phyloP scores from a whole-genome alignment of 805 yeast genomes.

The Yamadazyma tumulicola region DNA sequence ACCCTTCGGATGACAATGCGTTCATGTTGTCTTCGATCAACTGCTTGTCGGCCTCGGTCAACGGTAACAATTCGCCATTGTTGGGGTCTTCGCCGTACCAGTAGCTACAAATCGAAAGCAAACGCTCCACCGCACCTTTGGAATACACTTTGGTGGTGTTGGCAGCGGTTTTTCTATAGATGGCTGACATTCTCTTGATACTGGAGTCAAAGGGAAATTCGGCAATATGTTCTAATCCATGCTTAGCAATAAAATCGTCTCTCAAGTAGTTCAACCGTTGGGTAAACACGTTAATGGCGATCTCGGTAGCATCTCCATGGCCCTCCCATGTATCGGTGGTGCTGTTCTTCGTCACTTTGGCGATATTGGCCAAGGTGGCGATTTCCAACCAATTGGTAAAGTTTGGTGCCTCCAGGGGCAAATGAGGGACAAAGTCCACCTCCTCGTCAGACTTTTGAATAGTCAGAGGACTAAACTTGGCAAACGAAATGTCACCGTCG shows the following conservation, averaged over 20 bases:
- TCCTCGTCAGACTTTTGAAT: conserved; percentile 35
- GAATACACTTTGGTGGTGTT: conserved; percentile 14
- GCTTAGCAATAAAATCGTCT: conserved; percentile 16
- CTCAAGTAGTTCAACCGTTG: conserved; percentile 21
- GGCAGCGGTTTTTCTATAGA: conserved; percentile 15
- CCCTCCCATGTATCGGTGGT: conserved; percentile 60
- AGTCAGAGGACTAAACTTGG: conserved; percentile 33
- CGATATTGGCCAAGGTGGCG: conserved; percentile 79
- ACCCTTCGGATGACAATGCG: conserved; percentile 25
- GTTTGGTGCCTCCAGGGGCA: conserved; percentile 13
- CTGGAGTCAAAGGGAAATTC: conserved; percentile 34
- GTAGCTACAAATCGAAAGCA: conserved; percentile 20
- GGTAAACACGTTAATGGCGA: conserved; percentile 32
- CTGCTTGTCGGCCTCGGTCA: conserved; percentile 19
- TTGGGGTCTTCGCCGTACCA: conserved; percentile 18
- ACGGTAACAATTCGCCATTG: conserved; percentile 10
- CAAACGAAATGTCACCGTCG: conserved; percentile 44
- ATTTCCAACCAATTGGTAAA: conserved; percentile 54
- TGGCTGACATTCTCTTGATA: conserved; percentile 29
- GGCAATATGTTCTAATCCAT: conserved; percentile 17
- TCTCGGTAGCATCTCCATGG: conserved; percentile 42
- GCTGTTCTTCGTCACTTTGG: conserved; percentile 53
- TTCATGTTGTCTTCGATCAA: conserved; percentile 25
- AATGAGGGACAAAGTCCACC: conserved; percentile 23
- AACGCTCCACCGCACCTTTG: conserved; percentile 34